Base-by-base conservation (phyloP, 768 basidiomycete species). In the Boletus sp. region DNA sequence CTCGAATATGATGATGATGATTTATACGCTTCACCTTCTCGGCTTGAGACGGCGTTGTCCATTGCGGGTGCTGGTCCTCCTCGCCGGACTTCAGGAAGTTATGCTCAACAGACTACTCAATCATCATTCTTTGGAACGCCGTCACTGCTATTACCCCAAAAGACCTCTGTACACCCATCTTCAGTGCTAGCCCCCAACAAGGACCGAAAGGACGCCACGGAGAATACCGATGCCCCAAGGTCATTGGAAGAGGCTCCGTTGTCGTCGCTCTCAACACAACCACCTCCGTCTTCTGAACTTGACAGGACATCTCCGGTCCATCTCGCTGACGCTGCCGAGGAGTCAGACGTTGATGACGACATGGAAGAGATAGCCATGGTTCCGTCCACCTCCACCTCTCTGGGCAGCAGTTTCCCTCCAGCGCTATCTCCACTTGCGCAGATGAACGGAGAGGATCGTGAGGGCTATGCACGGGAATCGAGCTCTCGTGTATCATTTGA, bases 1-100 rank as follows among this genome's bases (percentile, higher is more conserved):
- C 34, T 42, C 38, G 35, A 29, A 8, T n/a, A 66, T 42, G 71
- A 73, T 15, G 71, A 73, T 14, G 76, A 81, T 8, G 80, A 83
- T 47, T 68, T 81, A 19, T 77, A 77, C 23, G 71, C 77, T 32
- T 77, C 79, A 3, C 83, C 79, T 1, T 76, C 77, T 21, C 77
- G 84, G 19, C 70, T 89, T n/a, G 84, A 84, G 60, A 86, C 85
- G 1, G 83, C 79, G 1, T 68, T 90, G 29, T 78, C 86, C 10
- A 82, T 90, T 40, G 88, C 82, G 17, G 84, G 84, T 49, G 77
- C 85, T 8, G 77, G 77, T 6, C 74, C 76, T 14, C 67, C 70
- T 10, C 68, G 60, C 43, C 63, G 37, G 29, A 27, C 53, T 10
- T 50, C 64, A 1, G 59, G 59, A 39, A 51, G 25, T 30, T 53